phyloP scores from a whole-genome alignment of 805 yeast genomes.

The Ogataea glucozyma region DNA sequence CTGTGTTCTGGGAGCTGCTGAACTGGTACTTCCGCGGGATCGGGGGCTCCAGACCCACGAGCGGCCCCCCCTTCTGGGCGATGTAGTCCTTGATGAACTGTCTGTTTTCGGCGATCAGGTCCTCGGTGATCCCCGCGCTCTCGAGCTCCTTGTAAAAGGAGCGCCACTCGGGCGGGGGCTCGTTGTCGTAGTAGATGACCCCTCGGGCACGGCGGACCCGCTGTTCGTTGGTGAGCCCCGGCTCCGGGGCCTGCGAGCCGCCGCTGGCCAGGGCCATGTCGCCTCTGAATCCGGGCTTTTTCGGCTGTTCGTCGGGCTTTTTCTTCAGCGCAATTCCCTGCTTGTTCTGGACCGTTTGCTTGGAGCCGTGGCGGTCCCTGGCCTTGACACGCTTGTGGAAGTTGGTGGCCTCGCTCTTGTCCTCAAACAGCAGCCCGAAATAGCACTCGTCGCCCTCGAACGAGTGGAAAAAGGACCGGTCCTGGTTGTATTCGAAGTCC shows the following conservation, averaged over 20 bases:
- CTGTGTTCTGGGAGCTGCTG: constrained; percentile 9
- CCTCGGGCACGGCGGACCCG: constrained; percentile 58
- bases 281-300: constrained; percentile 65
- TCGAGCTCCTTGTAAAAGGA: constrained; percentile 71
- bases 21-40: constrained; percentile 62
- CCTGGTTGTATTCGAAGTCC: constrained; percentile 88
- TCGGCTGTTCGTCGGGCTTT: constrained; percentile 37
- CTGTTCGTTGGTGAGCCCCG: constrained; percentile 43
- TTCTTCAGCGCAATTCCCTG: constrained; percentile 82
- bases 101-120: constrained; percentile 84
- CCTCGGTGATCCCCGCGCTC: constrained; percentile 78
- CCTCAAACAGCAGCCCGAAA: constrained; percentile 87
- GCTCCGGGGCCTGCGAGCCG: background rate
- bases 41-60: constrained; percentile 85
- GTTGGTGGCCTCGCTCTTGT: constrained; percentile 82
- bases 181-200: constrained; percentile 69
- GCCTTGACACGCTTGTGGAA: constrained; percentile 75
- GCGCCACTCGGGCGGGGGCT: constrained; percentile 86
- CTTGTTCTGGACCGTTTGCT: constrained; percentile 80
- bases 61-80: constrained; percentile 69
- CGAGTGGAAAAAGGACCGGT: constrained; percentile 90
- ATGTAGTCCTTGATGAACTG: constrained; percentile 81
- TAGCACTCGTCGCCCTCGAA: constrained; percentile 91
- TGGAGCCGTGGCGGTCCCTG: constrained; percentile 82
- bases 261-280: constrained; percentile 36